These are phyloP conservation scores for Epichloe gansuensis DNA, from an alignment of 2,329 filamentous ascomycete species.

Conservation along the genomic window DNA sequence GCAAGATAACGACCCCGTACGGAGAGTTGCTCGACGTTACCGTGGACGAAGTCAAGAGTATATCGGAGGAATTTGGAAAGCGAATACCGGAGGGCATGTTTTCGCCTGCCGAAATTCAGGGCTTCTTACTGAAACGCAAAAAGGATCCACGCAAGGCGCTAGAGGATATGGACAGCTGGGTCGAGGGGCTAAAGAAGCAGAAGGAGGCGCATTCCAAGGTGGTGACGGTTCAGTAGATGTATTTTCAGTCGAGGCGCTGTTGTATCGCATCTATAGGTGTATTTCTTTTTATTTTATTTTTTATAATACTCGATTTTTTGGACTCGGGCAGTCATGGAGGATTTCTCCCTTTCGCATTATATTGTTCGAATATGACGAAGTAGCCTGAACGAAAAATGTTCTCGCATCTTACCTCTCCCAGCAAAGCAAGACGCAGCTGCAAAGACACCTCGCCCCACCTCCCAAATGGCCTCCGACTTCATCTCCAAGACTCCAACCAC, in stretches of 20 bases:
- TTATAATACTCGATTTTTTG: too few species aligned
- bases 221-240: conserved; percentile 27
- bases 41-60: conserved; percentile 26
- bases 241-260: too few species aligned
- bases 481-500: background rate
- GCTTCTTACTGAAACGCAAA: conserved; percentile 50
- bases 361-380: too few species aligned
- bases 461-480: too few species aligned
- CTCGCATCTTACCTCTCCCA: too few species aligned
- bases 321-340: too few species aligned
- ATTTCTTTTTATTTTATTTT: too few species aligned
- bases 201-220: conserved; percentile 38
- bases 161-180: conserved; percentile 40
- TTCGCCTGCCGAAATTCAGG: conserved; percentile 51
- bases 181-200: conserved; percentile 35
- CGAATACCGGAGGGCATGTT: conserved; percentile 40
- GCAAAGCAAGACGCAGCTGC: too few species aligned
- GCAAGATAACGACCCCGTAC: background rate
- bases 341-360: too few species aligned
- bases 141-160: conserved; percentile 43
- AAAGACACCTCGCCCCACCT: too few species aligned
- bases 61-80: conserved; percentile 37
- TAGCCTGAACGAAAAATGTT: too few species aligned
- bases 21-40: conserved; percentile 18
- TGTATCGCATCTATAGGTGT: too few species aligned